A percentile compares a stretch with the other conserved stretches of the same genome.
Evolutionary conservation across 345 rosid genomes (phyloP).

Genomic region (Populus pruinosa): DNA sequence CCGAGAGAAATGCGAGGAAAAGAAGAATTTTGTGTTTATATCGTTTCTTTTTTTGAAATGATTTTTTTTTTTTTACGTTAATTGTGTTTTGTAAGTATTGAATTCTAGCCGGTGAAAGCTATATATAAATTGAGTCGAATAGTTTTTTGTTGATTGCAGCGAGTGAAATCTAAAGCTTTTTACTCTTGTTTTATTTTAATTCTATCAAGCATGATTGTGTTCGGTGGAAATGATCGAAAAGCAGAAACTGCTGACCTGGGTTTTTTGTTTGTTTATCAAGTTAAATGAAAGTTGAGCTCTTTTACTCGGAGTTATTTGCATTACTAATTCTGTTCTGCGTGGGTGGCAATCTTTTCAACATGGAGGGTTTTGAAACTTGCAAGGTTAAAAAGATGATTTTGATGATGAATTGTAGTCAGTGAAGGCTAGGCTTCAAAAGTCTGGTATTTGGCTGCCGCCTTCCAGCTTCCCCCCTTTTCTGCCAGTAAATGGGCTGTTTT

Average conservation of each 20-base stretch:
- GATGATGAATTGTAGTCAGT: constrained; percentile 18
- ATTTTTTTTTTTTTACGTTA: neutral
- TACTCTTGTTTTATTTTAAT: neutral
- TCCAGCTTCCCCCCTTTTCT: constrained; percentile 5
- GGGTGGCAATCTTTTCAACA: constrained; percentile 4
- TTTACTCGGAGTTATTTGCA: neutral
- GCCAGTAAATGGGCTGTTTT: constrained; percentile 92
- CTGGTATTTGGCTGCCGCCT: constrained; percentile 6
- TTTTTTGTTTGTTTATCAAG: neutral
- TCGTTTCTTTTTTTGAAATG: neutral
- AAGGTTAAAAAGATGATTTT: constrained; percentile 27
- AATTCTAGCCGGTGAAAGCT: neutral
- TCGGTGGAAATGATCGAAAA: neutral
- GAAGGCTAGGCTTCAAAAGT: constrained; percentile 11
- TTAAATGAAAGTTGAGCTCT: neutral
- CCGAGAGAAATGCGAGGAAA: constrained; percentile 5
- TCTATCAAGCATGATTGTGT: neutral
- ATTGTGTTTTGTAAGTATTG: neutral
- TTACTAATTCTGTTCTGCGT: neutral
- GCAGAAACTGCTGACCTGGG: neutral
- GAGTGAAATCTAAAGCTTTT: neutral
- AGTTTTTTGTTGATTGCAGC: neutral
- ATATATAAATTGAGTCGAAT: neutral
- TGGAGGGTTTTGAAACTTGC: constrained; percentile 7
- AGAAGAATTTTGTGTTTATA: neutral